phyloP scores from a whole-genome alignment of 495 filamentous ascomycete species.

The Jackrogersella multiformis region DNA sequence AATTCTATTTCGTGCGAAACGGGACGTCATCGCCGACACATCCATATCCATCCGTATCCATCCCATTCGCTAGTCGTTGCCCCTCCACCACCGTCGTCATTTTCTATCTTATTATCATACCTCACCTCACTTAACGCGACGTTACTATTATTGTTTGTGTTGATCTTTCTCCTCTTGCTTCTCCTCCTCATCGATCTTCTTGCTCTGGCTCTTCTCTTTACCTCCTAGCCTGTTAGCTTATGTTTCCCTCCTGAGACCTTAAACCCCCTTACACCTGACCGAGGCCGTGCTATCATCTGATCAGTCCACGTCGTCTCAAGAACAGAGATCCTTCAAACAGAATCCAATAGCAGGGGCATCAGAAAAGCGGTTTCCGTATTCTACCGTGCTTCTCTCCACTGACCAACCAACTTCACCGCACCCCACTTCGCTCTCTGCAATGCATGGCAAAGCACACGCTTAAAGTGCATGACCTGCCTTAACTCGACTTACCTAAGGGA shows the following conservation, averaged over 20 bases:
- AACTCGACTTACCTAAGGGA: constrained; percentile 30
- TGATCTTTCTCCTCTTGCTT: neutral
- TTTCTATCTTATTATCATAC: constrained; percentile 34
- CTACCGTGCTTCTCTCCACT: constrained; percentile 5
- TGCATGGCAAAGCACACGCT: constrained; percentile 38
- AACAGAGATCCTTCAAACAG: constrained; percentile 8
- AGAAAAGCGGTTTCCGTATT: constrained; percentile 17
- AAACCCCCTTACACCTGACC: neutral
- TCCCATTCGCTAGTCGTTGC: constrained; percentile 26
- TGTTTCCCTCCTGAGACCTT: neutral
- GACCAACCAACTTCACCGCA: constrained; percentile 18
- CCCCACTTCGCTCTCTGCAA: constrained; percentile 34
- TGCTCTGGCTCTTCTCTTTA: neutral
- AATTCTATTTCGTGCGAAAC: constrained; percentile 34
- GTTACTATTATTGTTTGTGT: constrained; percentile 7
- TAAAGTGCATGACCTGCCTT: constrained; percentile 39
- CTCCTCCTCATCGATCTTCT: neutral
- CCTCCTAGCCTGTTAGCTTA: neutral
- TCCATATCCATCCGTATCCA: too few relatives aligned
- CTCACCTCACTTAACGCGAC: constrained; percentile 9
- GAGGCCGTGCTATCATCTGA: constrained; percentile 18
- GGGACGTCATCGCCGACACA: constrained; percentile 38
- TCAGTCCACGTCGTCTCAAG: constrained; percentile 22
- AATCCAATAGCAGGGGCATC: constrained; percentile 21
- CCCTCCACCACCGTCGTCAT: constrained; percentile 39